Evolutionary conservation across 148 eudicot species (phyloP), one percentile per base, ranked within the genome.

Genomic region (Silene latifolia): DNA sequence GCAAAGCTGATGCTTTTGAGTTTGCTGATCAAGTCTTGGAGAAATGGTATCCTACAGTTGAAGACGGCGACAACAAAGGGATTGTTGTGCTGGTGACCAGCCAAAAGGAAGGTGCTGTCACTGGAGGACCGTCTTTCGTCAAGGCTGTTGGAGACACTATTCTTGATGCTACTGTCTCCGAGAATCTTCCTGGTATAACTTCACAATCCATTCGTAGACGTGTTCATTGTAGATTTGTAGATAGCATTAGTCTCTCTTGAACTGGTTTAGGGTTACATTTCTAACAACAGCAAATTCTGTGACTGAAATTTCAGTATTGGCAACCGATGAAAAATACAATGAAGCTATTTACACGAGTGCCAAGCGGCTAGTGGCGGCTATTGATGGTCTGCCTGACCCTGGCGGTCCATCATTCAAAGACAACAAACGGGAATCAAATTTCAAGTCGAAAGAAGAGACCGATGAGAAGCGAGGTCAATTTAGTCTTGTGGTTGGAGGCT

Each of bases 1-100:
- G 99, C 93, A 96, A 92, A 88, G 99, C 99, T 18, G 99, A 96
- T 87, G 99, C 98, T 14, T 96, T 96, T 80, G 99, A 96, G 88
- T 96, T 87, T 81, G 99, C 99, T 11, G 98, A 96, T 74, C 98
- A 92, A 90, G 82, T 96, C 39, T 73, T 96, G 77, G 99, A 96
- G 87, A 77, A 79, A 46, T 96, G 99, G 99, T 96, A 96, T 83
- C 99, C 99, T 18, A 83, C 86, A 8, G 51, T 92, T 21, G 99
- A 96, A 78, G 90, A 90, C 60, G 99, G 99, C 8, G 88, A 86
- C 82, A 90, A 87, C 83, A 92, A 96, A 86, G 98, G 99, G 2
- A 83, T 96, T 61, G 88, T 96, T 17, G 98, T 96, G 73, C 99
- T 96, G 19, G 88, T 96, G 27, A 96, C 99, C 63, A 92, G 97